Conservation (phyloP, 176 grass and related monocot genomes). For the Eleusine coracana region DNA sequence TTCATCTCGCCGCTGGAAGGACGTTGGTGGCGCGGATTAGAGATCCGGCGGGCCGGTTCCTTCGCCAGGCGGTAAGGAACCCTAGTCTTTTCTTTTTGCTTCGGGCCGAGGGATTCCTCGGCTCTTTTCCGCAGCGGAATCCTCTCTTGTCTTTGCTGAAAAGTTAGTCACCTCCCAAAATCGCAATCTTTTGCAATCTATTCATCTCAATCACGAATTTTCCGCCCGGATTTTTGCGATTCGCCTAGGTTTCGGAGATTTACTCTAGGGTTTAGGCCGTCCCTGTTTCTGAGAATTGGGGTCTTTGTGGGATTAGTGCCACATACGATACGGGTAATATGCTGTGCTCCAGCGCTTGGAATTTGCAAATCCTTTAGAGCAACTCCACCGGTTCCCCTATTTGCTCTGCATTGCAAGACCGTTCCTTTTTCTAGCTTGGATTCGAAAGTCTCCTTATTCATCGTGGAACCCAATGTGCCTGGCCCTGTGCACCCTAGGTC, state of each 20-base stretch:
- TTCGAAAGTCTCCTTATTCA: neutral
- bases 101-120: neutral
- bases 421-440: neutral
- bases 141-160: neutral
- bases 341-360: neutral
- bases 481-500: neutral
- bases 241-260: neutral
- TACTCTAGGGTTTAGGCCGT: constrained; percentile 20
- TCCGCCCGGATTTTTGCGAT: neutral
- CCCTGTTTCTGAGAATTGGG: neutral
- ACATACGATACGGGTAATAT: neutral
- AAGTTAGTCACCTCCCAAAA: neutral
- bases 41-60: constrained; percentile 8
- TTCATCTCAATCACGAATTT: neutral
- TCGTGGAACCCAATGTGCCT: neutral
- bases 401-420: neutral
- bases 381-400: too few species aligned
- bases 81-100: neutral
- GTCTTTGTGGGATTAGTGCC: neutral
- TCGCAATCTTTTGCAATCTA: neutral
- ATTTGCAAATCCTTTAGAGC: neutral
- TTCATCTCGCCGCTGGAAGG: neutral
- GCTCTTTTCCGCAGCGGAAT: neutral
- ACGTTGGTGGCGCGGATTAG: neutral
- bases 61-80: constrained; percentile 37